phyloP scores from a whole-genome alignment of 2,329 filamentous ascomycete species.

The Stemphylium lycopersici region DNA sequence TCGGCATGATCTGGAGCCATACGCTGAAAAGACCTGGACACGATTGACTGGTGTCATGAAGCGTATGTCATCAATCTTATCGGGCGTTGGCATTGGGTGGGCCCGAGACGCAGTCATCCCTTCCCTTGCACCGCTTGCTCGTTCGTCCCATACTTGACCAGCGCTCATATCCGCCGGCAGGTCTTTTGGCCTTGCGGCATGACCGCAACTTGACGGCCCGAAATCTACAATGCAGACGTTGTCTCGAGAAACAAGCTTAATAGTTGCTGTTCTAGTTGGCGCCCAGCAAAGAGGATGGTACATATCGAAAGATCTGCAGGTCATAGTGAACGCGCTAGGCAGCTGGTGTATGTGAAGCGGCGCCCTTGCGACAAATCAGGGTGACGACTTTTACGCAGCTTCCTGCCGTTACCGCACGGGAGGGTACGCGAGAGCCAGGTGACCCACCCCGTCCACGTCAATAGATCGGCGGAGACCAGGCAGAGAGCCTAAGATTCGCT shows the following conservation, averaged over 20 bases:
- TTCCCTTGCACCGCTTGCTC: slow-evolving; percentile 3
- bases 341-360: slow-evolving; percentile 20
- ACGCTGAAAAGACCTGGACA: slow-evolving; percentile 8
- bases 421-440: slow-evolving; percentile 33
- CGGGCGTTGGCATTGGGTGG: slow-evolving; percentile 4
- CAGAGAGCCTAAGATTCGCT: slow-evolving; percentile 19
- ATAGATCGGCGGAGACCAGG: slow-evolving; percentile 33
- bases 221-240: slow-evolving; percentile 14
- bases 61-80: slow-evolving; percentile 12
- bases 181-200: slow-evolving; percentile 19
- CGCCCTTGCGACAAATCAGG: slow-evolving; percentile 31
- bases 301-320: slow-evolving; percentile 25
- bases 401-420: slow-evolving; percentile 31
- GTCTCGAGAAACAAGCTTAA: slow-evolving; percentile 18
- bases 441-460: slow-evolving; percentile 27
- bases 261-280: slow-evolving; percentile 15
- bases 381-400: slow-evolving; percentile 17
- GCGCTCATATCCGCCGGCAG: slow-evolving; percentile 34
- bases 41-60: slow-evolving; percentile 12
- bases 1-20: slow-evolving; percentile 4
- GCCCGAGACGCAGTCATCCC: slow-evolving; percentile 10
- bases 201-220: slow-evolving; percentile 8
- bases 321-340: slow-evolving; percentile 13
- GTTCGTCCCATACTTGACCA: slow-evolving; percentile 10
- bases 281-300: slow-evolving; percentile 1